Percentiles rank a stretch among this genome's conserved stretches.
Conservation (phyloP, 208 protist genomes). For the Angomonas desouzai region DNA sequence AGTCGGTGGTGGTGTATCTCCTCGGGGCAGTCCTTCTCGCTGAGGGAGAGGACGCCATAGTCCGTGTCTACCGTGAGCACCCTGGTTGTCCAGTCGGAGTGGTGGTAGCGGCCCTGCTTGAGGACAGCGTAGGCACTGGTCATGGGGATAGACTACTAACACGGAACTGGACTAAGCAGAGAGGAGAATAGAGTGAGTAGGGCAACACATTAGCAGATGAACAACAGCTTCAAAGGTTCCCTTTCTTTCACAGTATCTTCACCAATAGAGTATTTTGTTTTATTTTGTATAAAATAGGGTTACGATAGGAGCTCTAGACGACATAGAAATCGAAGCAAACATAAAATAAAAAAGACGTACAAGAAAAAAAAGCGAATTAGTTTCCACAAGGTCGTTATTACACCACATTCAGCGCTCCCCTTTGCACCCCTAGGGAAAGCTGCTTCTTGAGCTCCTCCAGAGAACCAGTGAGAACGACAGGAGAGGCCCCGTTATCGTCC, state of each 20-base stretch:
- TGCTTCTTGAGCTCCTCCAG: conserved; percentile 9
- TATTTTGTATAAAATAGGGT: too few relatives aligned
- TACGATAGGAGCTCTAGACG: not conserved
- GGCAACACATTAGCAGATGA: too few relatives aligned
- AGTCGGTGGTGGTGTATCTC: conserved; percentile 10
- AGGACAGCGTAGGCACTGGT: not conserved
- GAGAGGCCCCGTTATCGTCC: not conserved
- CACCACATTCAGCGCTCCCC: not conserved
- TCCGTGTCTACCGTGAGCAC: conserved; percentile 10
- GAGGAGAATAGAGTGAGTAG: too few relatives aligned
- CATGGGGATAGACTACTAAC: not conserved
- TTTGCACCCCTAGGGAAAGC: not conserved
- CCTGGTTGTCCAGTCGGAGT: conserved; percentile 4
- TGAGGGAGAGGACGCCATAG: conserved; percentile 13
- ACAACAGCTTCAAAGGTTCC: too few relatives aligned
- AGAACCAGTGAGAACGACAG: conserved; percentile 1
- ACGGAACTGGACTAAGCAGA: too few relatives aligned
- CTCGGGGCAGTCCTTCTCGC: conserved; percentile 10
- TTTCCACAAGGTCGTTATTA: too few relatives aligned
- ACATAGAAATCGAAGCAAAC: not conserved
- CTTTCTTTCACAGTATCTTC: too few relatives aligned
- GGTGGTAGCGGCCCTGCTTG: conserved; percentile 5
- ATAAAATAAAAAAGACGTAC: not conserved
- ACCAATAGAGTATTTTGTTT: too few relatives aligned
- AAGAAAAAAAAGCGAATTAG: too few relatives aligned